A percentile compares a stretch with the other conserved stretches of the same genome.
Evolutionary conservation across 495 filamentous ascomycete species (phyloP).

Genomic region (Penicillium daleae): DNA sequence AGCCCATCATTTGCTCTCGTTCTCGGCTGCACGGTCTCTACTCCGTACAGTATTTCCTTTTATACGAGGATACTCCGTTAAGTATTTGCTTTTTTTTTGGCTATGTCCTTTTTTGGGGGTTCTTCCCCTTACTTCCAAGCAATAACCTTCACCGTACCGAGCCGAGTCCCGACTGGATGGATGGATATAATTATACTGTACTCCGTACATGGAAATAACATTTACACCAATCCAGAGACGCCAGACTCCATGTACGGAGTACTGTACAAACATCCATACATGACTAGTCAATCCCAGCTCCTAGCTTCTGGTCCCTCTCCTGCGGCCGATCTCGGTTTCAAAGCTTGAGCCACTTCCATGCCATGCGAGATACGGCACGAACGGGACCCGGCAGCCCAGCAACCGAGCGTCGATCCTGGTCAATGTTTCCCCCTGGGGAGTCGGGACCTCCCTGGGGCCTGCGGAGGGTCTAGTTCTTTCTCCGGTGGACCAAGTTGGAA

Average conservation of each 20-base stretch:
- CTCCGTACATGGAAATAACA: too few relatives aligned
- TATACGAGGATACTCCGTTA: neutral
- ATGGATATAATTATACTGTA: too few relatives aligned
- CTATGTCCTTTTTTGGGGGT: neutral
- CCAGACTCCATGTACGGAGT: too few relatives aligned
- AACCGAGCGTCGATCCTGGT: slow-evolving; percentile 19
- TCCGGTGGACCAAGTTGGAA: slow-evolving; percentile 2
- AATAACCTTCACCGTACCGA: slow-evolving; percentile 1
- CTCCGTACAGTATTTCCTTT: neutral
- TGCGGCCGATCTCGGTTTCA: slow-evolving; percentile 9
- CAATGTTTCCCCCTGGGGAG: slow-evolving; percentile 2
- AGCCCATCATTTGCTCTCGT: slow-evolving; percentile 5
- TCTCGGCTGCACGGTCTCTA: neutral
- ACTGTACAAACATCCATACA: too few relatives aligned
- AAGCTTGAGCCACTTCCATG: slow-evolving; percentile 20
- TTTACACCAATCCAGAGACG: too few relatives aligned
- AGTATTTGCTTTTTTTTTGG: neutral
- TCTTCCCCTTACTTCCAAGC: neutral
- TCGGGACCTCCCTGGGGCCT: neutral
- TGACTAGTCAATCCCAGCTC: neutral
- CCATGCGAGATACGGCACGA: slow-evolving; percentile 32
- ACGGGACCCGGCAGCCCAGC: slow-evolving; percentile 26
- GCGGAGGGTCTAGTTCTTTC: slow-evolving; percentile 4
- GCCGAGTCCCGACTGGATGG: too few relatives aligned
- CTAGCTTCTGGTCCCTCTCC: neutral